Conservation (phyloP, 2,329 filamentous ascomycete genomes). For the Graphium sp. region DNA sequence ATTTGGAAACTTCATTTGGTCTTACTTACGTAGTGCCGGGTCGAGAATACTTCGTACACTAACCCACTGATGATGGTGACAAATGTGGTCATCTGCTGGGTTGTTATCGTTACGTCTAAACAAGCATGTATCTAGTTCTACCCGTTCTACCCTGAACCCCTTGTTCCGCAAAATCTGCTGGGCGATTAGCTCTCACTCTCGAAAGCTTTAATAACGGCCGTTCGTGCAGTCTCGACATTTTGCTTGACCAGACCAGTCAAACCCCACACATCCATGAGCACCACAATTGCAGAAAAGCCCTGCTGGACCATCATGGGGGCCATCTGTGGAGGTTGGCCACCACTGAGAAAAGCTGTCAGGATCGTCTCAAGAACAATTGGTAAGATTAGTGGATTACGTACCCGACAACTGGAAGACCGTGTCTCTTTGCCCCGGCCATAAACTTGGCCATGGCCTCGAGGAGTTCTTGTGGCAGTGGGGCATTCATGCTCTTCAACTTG, state of each 20-base stretch:
- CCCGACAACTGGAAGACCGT: constrained; percentile 3
- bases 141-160: not conserved
- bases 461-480: constrained; percentile 3
- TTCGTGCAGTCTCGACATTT: constrained; percentile 3
- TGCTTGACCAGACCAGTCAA: constrained; percentile 4
- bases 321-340: constrained; percentile 2
- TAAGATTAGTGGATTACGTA: constrained; percentile 2
- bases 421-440: constrained; percentile 3
- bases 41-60: no score
- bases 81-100: not conserved
- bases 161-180: not conserved
- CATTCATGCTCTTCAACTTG: constrained; percentile 2
- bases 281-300: constrained; percentile 5
- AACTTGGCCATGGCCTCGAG: constrained; percentile 7
- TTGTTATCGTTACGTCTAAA: not conserved
- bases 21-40: no score
- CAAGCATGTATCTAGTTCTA: not conserved
- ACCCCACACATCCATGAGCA: constrained; percentile 7
- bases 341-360: not conserved
- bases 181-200: not conserved
- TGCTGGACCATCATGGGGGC: constrained; percentile 5
- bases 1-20: no score
- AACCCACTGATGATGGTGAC: not conserved
- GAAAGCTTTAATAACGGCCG: not conserved
- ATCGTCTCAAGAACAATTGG: not conserved